phyloP scores from a whole-genome alignment of 2,329 filamentous ascomycete genomes.

The Colletotrichum salicis region DNA sequence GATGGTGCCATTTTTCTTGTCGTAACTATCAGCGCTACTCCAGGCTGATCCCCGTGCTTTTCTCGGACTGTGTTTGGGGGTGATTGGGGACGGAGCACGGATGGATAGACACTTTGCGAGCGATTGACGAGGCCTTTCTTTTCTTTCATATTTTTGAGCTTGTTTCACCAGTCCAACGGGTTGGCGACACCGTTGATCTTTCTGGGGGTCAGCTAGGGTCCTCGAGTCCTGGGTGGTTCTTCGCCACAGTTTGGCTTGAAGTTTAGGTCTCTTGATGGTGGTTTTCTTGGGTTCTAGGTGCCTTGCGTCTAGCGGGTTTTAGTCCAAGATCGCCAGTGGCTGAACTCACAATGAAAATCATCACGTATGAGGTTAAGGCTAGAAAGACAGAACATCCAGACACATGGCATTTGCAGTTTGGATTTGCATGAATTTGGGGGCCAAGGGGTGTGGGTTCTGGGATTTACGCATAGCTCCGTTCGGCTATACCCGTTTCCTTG shows the following conservation, averaged over 20 bases:
- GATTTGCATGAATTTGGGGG: background rate
- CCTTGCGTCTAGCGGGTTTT: background rate
- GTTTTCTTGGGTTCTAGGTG: background rate
- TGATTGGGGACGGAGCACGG: background rate
- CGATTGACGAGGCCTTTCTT: background rate
- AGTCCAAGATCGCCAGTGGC: background rate
- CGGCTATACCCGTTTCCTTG: background rate
- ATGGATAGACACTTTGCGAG: background rate
- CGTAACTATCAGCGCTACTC: background rate
- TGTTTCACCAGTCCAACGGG: background rate
- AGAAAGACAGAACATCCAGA: background rate
- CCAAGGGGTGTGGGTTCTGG: too few species aligned
- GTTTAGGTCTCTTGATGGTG: too few species aligned
- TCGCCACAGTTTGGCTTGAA: background rate
- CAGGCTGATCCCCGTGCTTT: background rate
- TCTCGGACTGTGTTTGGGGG: background rate
- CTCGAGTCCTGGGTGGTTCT: too few species aligned
- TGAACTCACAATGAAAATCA: background rate
- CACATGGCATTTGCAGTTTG: background rate
- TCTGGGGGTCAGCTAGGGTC: background rate
- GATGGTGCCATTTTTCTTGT: background rate
- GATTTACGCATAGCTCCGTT: background rate
- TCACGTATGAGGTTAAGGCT: background rate
- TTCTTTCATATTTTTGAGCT: background rate
- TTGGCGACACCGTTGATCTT: background rate